A percentile compares a stretch with the other conserved stretches of the same genome.
Conservation (phyloP, 805 yeast species). For the Lachancea lanzarotensis region DNA sequence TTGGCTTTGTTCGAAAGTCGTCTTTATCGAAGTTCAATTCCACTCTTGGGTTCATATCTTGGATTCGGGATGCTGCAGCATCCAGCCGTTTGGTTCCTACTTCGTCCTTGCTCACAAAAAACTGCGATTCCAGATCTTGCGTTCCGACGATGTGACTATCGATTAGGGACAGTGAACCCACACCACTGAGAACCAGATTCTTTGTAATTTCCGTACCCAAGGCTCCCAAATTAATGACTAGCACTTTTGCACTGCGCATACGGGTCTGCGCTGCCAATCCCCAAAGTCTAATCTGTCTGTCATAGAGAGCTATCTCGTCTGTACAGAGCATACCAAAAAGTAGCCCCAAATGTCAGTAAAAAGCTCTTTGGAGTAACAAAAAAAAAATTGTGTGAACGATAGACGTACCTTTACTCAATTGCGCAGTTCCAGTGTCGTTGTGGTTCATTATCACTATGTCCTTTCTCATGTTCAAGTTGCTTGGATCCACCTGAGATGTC, state of each 20-base stretch:
- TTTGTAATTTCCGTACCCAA: constrained; percentile 78
- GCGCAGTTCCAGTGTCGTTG: background rate
- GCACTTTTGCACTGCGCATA: constrained; percentile 63
- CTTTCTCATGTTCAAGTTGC: background rate
- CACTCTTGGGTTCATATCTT: constrained; percentile 77
- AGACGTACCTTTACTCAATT: constrained; percentile 10
- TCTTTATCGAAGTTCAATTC: constrained; percentile 40
- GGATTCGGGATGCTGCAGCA: constrained; percentile 49
- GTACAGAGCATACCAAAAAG: background rate
- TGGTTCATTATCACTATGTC: background rate
- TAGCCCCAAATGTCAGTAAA: background rate
- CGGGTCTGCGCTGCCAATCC: constrained; percentile 85
- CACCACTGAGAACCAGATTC: constrained; percentile 81
- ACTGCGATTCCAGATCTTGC: constrained; percentile 67
- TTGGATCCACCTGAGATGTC: background rate
- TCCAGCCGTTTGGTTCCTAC: constrained; percentile 52
- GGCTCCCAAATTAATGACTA: constrained; percentile 68
- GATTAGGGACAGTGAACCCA: constrained; percentile 67
- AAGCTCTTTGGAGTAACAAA: background rate
- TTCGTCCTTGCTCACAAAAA: constrained; percentile 53
- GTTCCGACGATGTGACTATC: constrained; percentile 51
- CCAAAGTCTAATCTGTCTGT: constrained; percentile 93
- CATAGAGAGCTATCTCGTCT: constrained; percentile 89
- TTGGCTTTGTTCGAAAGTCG: constrained; percentile 19
- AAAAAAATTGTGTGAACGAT: background rate